Conservation (phyloP, 75 land plant species). For the Sequoia sempervirens region DNA sequence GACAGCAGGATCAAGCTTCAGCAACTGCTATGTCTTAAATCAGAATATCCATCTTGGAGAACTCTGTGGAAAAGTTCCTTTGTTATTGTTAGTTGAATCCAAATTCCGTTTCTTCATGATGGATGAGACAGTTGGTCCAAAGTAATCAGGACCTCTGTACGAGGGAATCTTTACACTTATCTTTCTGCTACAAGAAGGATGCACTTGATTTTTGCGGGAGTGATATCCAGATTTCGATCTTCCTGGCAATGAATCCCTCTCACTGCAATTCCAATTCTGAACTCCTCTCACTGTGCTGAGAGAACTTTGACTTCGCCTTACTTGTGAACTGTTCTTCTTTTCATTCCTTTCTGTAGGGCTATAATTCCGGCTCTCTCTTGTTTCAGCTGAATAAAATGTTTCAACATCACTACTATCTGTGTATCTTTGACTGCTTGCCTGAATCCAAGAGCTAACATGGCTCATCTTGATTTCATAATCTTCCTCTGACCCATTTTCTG, state of each 20-base stretch:
- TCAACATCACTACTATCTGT: constrained; percentile 55
- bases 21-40: constrained; percentile 2
- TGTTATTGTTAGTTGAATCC: constrained; percentile 21
- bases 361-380: constrained; percentile 70
- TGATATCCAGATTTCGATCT: constrained; percentile 18
- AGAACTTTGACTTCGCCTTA: constrained; percentile 65
- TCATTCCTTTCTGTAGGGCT: constrained; percentile 37
- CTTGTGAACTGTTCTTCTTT: constrained; percentile 25
- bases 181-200: constrained; percentile 37
- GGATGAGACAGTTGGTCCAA: constrained; percentile 69
- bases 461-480: constrained; percentile 1
- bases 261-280: constrained; percentile 26
- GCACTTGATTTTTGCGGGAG: constrained; percentile 28
- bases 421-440: constrained; percentile 3
- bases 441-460: constrained; percentile 5
- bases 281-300: constrained; percentile 35
- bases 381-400: constrained; percentile 80
- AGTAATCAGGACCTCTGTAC: constrained; percentile 56
- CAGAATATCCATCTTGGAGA: constrained; percentile 62
- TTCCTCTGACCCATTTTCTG: background rate
- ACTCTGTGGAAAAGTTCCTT: constrained; percentile 27
- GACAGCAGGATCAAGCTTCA: background rate
- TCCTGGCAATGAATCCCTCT: constrained; percentile 22
- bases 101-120: constrained; percentile 66
- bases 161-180: constrained; percentile 16